phyloP scores from a whole-genome alignment of 129 eudicot genomes.

The Saussurea involucrata region DNA sequence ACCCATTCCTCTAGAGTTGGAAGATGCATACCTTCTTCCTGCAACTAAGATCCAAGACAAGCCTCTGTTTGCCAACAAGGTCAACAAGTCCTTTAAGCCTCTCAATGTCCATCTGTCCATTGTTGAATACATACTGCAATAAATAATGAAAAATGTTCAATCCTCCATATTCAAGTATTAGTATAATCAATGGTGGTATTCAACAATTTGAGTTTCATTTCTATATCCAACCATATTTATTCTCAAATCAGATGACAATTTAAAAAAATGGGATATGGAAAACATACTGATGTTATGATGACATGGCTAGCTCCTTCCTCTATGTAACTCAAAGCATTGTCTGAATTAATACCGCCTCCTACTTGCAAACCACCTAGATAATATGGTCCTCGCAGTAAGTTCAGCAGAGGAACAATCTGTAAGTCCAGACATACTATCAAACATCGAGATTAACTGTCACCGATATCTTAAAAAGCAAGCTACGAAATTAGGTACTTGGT shows the following conservation, averaged over 20 bases:
- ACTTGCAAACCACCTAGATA: constrained; percentile 96
- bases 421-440: constrained; percentile 29
- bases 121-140: constrained; percentile 84
- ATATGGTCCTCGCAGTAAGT: constrained; percentile 47
- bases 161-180: no score
- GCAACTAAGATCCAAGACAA: constrained; percentile 95
- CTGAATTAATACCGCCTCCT: constrained; percentile 90
- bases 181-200: no score
- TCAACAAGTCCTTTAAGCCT: constrained; percentile 80
- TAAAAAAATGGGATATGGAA: not conserved
- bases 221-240: no score
- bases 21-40: constrained; percentile 73
- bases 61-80: constrained; percentile 73
- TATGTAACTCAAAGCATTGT: constrained; percentile 77
- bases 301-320: constrained; percentile 98
- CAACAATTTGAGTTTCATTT: no score
- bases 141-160: not conserved
- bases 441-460: constrained; percentile 15
- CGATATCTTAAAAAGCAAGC: not conserved
- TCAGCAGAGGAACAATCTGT: constrained; percentile 50
- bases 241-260: not conserved
- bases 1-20: not conserved
- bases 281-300: constrained; percentile 82
- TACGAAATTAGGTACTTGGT: not conserved
- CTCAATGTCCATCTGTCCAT: constrained; percentile 85